Base-by-base conservation (phyloP, 129 eudicot species). In the Lactuca saligna region DNA sequence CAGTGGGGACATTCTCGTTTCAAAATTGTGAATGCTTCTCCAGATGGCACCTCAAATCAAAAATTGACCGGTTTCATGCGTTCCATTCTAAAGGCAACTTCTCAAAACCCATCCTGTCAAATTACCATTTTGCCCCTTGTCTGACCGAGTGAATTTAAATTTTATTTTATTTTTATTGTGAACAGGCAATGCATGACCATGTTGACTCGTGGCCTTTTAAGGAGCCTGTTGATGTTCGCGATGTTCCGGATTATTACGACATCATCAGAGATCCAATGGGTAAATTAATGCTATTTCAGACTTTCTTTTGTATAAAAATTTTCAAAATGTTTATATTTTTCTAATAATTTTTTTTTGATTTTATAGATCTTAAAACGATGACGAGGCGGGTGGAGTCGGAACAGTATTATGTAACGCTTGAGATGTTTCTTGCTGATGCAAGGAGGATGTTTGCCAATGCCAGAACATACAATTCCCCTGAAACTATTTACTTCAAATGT, bases 181-280 rank as follows among this genome's bases (percentile, higher is more conserved):
- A 44, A 78, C 92, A 92, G 98, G 83, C 86, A 49, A 74, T 92
- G 91, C 82, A 57, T 51, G 98, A 92, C 54, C 98, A 92, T 73
- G 82, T 83, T 32, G 96, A 92, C 80, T 78, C 95, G 32, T 92
- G 98, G 98, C 98, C 98, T 66, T 92, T 92, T 78, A 92, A 89
- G 80, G 98, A 92, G 42, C 98, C 98, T 16, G 98, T 92, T 69
- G 98, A 92, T 85, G 77, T 82, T 5, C 91, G 88, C 1, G 96
- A 89, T 25, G 98, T 86, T 78, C 98, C 98, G 59, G 98, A 92
- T 74, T 92, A 92, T 80, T 92, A 92, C 61, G 96, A 88, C 65
- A 89, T 92, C 76, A 92, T 92, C 60, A 82, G 88, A 75, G 95
- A 92, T 82, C 92, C 98, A 34, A 89, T 92, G 91, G 98, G 98